Conservation (phyloP, 495 filamentous ascomycete species). For the Immersiella caudata region DNA sequence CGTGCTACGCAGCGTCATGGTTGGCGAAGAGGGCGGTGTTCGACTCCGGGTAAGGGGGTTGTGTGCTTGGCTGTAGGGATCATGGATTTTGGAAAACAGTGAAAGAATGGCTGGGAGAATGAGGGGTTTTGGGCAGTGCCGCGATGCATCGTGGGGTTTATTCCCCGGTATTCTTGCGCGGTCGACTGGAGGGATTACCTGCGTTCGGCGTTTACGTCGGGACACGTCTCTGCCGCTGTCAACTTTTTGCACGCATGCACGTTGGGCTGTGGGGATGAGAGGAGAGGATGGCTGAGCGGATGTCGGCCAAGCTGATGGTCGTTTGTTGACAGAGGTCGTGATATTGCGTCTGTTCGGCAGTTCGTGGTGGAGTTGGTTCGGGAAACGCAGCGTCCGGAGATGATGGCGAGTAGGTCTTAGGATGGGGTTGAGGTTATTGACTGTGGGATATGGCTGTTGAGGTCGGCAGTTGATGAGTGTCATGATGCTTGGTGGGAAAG, state of each 20-base stretch:
- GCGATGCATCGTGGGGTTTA: not conserved
- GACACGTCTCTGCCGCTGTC: not conserved
- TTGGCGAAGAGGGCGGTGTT: not conserved
- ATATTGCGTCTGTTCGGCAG: not conserved
- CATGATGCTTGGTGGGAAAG: not conserved
- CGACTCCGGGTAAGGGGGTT: not conserved
- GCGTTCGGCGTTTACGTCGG: not conserved
- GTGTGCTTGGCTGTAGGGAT: not conserved
- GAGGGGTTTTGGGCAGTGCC: not conserved
- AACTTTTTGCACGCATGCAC: not conserved
- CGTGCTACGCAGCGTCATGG: not conserved
- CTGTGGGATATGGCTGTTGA: not conserved
- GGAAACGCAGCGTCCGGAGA: not conserved
- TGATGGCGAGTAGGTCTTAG: not conserved
- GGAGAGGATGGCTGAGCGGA: not conserved
- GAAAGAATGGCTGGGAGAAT: not conserved
- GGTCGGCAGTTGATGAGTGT: not conserved
- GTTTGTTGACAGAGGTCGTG: not conserved
- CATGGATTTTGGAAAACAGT: not conserved
- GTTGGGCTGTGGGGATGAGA: not conserved
- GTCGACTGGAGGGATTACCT: not conserved
- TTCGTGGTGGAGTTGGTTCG: not conserved
- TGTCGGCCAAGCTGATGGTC: not conserved
- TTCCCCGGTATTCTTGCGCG: not conserved
- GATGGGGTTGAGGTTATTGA: not conserved